phyloP scores from a whole-genome alignment of 257 asterid genomes.

The Nicotiana otophora region DNA sequence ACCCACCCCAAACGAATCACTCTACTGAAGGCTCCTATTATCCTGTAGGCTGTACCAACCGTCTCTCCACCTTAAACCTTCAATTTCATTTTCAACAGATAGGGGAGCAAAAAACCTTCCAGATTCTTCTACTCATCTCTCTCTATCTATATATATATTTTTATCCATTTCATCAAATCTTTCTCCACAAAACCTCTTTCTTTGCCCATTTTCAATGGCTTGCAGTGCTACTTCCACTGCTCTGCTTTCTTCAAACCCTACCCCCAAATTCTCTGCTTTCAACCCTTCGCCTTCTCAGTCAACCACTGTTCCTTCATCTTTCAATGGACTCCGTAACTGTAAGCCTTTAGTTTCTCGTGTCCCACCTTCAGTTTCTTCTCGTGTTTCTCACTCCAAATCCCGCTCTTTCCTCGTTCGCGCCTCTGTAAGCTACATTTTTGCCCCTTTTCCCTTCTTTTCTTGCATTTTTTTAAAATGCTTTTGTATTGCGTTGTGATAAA shows the following conservation, averaged over 20 bases:
- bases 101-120: neutral
- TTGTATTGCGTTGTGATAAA: neutral
- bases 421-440: neutral
- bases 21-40: too few relatives aligned
- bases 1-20: too few relatives aligned
- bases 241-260: slow-evolving; percentile 40
- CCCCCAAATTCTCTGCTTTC: too few relatives aligned
- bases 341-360: slow-evolving; percentile 28
- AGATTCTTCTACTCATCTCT: neutral
- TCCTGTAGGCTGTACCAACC: too few relatives aligned
- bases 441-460: too few relatives aligned
- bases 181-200: neutral
- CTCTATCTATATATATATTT: neutral
- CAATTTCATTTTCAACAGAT: too few relatives aligned
- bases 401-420: slow-evolving; percentile 50
- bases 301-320: slow-evolving; percentile 37
- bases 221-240: slow-evolving; percentile 51
- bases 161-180: neutral
- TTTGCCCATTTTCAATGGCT: slow-evolving; percentile 35
- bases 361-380: slow-evolving; percentile 36
- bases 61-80: too few relatives aligned
- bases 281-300: slow-evolving; percentile 8
- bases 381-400: slow-evolving; percentile 25
- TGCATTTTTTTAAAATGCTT: neutral
- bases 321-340: slow-evolving; percentile 37